A percentile compares a stretch with the other conserved stretches of the same genome.
Conservation (phyloP, 2,329 filamentous ascomycete species). For the Verticillium zaregamsianum region DNA sequence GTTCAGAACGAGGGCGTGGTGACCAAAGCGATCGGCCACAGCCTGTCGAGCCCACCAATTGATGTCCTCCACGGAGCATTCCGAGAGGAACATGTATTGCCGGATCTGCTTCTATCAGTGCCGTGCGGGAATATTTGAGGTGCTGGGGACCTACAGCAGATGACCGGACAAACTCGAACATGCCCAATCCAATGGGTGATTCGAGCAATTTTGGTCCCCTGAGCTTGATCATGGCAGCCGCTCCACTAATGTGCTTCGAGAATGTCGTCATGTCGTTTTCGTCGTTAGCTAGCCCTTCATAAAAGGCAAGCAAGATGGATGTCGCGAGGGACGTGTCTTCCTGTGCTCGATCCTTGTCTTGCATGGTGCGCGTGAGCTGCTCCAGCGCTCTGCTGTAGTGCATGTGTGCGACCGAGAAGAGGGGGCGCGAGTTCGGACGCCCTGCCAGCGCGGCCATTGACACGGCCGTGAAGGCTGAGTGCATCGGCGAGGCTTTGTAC, state of each 20-base stretch:
- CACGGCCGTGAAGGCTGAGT: slow-evolving; percentile 16
- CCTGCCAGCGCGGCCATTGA: slow-evolving; percentile 18
- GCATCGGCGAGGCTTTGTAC: slow-evolving; percentile 15
- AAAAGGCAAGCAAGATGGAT: slow-evolving; percentile 17
- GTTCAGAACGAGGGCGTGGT: slow-evolving; percentile 17
- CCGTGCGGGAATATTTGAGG: not conserved
- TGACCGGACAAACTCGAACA: slow-evolving; percentile 19
- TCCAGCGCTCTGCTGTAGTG: slow-evolving; percentile 17
- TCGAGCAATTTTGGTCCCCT: slow-evolving; percentile 12
- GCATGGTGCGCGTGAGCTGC: slow-evolving; percentile 15
- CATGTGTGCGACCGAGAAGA: slow-evolving; percentile 13
- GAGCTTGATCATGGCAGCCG: slow-evolving; percentile 16
- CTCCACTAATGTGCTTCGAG: slow-evolving; percentile 16
- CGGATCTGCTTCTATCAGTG: slow-evolving; percentile 10
- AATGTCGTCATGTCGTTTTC: slow-evolving; percentile 13
- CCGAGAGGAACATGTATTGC: slow-evolving; percentile 18
- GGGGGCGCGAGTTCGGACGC: slow-evolving; percentile 14
- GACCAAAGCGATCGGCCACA: slow-evolving; percentile 15
- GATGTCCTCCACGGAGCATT: slow-evolving; percentile 15
- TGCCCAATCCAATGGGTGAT: slow-evolving; percentile 14
- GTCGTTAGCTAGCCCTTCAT: slow-evolving; percentile 16
- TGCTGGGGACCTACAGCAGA: slow-evolving; percentile 12
- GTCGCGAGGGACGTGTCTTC: slow-evolving; percentile 17
- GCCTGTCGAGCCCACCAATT: slow-evolving; percentile 18
- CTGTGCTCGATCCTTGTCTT: slow-evolving; percentile 12